phyloP scores from a whole-genome alignment of 306 rosid species.

The Erythrophleum fordii region DNA sequence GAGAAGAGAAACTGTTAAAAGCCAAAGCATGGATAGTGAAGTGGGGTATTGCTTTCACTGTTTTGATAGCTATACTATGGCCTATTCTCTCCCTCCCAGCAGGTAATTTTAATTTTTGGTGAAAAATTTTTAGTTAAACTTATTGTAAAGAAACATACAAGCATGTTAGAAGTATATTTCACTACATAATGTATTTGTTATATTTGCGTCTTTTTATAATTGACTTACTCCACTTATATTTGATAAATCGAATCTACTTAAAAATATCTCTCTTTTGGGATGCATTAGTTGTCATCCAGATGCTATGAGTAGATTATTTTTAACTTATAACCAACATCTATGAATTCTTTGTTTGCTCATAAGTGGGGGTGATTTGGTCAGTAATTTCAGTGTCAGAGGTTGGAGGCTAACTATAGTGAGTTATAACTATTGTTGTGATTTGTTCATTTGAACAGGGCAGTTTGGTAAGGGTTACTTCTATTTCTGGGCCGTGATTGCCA shows the following conservation, averaged over 20 bases:
- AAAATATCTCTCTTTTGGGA: no score
- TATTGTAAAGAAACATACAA: neutral
- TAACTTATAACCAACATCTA: no score
- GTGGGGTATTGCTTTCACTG: conserved; percentile 87
- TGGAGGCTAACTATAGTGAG: neutral
- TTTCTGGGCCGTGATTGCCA: conserved; percentile 87
- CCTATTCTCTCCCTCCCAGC: conserved; percentile 86
- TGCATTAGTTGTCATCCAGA: no score
- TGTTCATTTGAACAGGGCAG: conserved; percentile 58
- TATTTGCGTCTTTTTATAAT: no score
- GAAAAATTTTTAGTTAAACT: neutral
- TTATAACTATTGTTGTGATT: neutral
- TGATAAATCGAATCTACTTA: no score
- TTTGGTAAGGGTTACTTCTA: conserved; percentile 74
- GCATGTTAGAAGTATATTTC: neutral
- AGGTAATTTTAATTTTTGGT: conserved; percentile 49
- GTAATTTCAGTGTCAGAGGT: no score
- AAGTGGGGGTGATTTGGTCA: no score
- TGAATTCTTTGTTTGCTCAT: no score
- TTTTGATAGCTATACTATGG: conserved; percentile 79
- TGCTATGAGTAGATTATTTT: no score
- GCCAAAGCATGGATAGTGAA: conserved; percentile 85
- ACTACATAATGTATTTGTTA: neutral
- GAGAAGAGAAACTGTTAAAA: conserved; percentile 59
- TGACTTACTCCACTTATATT: no score